Conservation (phyloP, 108 stramenopile genomes). For the Skeletonema tropicum region DNA sequence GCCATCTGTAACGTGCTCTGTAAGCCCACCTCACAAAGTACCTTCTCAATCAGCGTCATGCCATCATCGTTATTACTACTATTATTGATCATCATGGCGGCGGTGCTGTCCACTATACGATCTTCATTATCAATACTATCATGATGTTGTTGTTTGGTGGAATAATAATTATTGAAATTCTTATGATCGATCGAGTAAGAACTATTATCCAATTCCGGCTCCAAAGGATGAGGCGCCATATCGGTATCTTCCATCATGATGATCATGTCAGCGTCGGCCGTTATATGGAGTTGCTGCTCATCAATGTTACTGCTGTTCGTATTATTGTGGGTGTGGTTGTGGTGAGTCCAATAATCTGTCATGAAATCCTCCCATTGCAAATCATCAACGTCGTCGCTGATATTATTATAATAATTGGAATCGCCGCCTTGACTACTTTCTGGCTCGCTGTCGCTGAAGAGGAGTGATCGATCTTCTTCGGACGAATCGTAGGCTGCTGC, state of each 20-base stretch:
- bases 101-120: no score
- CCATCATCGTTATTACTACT: no score
- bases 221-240: conserved; percentile 25
- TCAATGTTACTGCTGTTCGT: not conserved
- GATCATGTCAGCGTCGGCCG: conserved; percentile 15
- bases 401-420: not conserved
- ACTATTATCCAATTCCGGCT: conserved; percentile 37
- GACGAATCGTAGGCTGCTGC: no score
- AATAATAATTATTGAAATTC: no score
- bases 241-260: conserved; percentile 32
- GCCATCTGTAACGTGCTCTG: not conserved
- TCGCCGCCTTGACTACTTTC: conserved; percentile 8
- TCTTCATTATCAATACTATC: no score
- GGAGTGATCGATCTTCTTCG: no score
- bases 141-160: no score
- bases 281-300: not conserved
- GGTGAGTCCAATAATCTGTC: conserved; percentile 24
- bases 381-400: not conserved
- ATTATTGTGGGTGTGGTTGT: not conserved
- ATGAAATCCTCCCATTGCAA: conserved; percentile 51
- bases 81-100: no score
- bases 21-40: not conserved
- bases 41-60: conserved; percentile 7
- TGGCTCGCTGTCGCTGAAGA: conserved; percentile 2
- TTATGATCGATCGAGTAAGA: no score